Percentiles rank a stretch among this genome's conserved stretches.
These are phyloP conservation scores for Boletus sp. DNA, from an alignment of 768 basidiomycete species.

Conservation along the genomic window DNA sequence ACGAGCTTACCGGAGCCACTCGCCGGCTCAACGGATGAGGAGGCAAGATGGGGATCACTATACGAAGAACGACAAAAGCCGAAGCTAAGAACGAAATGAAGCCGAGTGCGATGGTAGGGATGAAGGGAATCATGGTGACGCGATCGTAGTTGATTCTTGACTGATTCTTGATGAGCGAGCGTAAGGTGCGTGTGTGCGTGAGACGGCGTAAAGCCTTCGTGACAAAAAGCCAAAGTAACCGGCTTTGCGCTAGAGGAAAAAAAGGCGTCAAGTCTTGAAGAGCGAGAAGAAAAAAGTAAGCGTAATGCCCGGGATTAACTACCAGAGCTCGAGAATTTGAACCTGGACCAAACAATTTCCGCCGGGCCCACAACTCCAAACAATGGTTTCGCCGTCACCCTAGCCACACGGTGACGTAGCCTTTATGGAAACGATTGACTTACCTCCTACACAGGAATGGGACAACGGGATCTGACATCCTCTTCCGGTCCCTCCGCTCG, in stretches of 20 bases:
- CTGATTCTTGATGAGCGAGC: slow-evolving; percentile 15
- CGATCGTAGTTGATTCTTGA: slow-evolving; percentile 16
- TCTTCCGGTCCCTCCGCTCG: too few relatives aligned
- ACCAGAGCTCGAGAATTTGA: slow-evolving; percentile 3
- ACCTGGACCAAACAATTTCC: slow-evolving; percentile 19
- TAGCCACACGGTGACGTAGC: too few relatives aligned
- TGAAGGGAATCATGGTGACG: slow-evolving; percentile 59
- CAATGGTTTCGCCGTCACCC: neutral
- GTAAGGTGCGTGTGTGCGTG: slow-evolving; percentile 29
- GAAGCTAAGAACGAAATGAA: slow-evolving; percentile 71
- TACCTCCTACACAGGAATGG: too few relatives aligned
- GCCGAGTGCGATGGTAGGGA: slow-evolving; percentile 62
- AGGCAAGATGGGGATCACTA: slow-evolving; percentile 70
- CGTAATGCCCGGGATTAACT: neutral
- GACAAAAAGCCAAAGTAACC: slow-evolving; percentile 31
- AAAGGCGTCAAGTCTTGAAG: slow-evolving; percentile 21
- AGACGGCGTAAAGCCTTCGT: slow-evolving; percentile 39
- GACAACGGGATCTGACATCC: too few relatives aligned
- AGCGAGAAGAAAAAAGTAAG: slow-evolving; percentile 5
- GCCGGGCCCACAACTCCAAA: slow-evolving; percentile 27
- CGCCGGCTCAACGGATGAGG: slow-evolving; percentile 70
- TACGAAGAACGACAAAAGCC: slow-evolving; percentile 72
- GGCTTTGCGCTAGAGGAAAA: slow-evolving; percentile 22
- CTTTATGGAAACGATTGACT: too few relatives aligned
- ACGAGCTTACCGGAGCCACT: slow-evolving; percentile 60